Evolutionary conservation across 768 basidiomycete genomes (phyloP), one percentile per base, ranked within the genome.

Genomic region (Cystofilobasidium capitatum): DNA sequence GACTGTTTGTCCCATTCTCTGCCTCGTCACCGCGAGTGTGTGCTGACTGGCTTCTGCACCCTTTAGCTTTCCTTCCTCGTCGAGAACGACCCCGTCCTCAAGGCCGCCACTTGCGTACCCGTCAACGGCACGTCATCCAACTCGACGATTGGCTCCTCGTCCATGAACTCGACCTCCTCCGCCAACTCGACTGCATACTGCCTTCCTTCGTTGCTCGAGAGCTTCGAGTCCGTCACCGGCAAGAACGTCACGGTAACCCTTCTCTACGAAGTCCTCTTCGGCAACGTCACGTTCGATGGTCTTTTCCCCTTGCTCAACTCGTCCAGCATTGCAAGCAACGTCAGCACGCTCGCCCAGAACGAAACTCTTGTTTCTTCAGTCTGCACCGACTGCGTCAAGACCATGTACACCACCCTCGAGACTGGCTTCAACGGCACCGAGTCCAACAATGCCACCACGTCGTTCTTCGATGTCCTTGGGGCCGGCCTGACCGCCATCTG

Each of bases 251-350:
- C 51, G 2, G 51, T 55, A 26, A 6, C 29, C 29, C 29, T 55
- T 3, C 26, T 55, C 31, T 3, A 3, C 7, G 51, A n/a, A 13
- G 2, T 55, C 51, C 29, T 20, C 51, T 12, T 31, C 31, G 51
- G 51, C 51, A 55, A 55, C 51, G n/a, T 55, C 51, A 31, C 51
- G 51, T 55, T 55, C 29, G 51, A 29, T 31, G 20, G 29, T 17
- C 6, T 31, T 16, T 31, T 55, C 51, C 51, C 51, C 29, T 3
- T 31, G 4, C 51, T 55, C 14, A 55, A 55, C 51, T 3, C 29
- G 5, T 31, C 51, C 12, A 7, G 13, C 29, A 6, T 20, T 7
- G 22, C 26, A 14, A 9, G n/a, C n/a, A 9, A 8, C 47, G 3
- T 3, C 24, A 4, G n/a, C 22, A 24, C 47, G 47, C 10, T 20